A percentile compares a stretch with the other conserved stretches of the same genome.
These are phyloP conservation scores for Pichia sp. DNA, from an alignment of 1,139 yeast genomes.

Conservation along the genomic window DNA sequence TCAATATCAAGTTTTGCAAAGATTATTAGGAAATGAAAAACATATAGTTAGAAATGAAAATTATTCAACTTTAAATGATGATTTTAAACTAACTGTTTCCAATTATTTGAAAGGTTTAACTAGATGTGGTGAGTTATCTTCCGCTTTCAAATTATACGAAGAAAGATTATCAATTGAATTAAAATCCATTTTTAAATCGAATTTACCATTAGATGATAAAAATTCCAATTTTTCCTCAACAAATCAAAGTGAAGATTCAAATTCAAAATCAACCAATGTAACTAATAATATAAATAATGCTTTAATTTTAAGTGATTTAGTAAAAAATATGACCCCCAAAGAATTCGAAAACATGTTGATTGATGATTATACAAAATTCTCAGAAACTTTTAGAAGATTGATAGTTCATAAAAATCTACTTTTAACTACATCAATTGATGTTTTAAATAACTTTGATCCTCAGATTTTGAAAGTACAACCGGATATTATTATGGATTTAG, in stretches of 20 bases:
- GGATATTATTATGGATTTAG: conserved; percentile 47
- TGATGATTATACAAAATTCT: conserved; percentile 54
- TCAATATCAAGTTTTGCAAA: conserved; percentile 43
- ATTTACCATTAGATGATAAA: conserved; percentile 44
- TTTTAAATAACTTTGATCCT: conserved; percentile 33
- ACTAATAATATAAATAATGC: conserved; percentile 17
- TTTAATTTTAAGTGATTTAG: conserved; percentile 27
- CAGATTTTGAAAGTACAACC: conserved; percentile 31
- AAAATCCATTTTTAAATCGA: conserved; percentile 61
- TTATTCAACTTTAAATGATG: conserved; percentile 35
- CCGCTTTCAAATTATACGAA: conserved; percentile 63
- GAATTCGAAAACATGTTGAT: conserved; percentile 72
- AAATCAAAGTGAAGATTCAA: conserved; percentile 22
- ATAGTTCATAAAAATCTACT: conserved; percentile 74
- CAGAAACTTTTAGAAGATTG: conserved; percentile 69
- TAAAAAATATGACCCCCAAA: conserved; percentile 58
- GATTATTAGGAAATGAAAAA: conserved; percentile 32
- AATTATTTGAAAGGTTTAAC: conserved; percentile 49
- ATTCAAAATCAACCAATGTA: conserved; percentile 21
- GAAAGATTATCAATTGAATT: conserved; percentile 63
- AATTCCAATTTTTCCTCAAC: conserved; percentile 22
- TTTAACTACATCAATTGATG: conserved; percentile 64
- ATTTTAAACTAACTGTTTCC: conserved; percentile 37
- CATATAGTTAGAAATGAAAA: background rate
- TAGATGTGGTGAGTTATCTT: conserved; percentile 56